Base-by-base conservation (phyloP, 805 yeast species). In the Ogataea paraovalis region DNA sequence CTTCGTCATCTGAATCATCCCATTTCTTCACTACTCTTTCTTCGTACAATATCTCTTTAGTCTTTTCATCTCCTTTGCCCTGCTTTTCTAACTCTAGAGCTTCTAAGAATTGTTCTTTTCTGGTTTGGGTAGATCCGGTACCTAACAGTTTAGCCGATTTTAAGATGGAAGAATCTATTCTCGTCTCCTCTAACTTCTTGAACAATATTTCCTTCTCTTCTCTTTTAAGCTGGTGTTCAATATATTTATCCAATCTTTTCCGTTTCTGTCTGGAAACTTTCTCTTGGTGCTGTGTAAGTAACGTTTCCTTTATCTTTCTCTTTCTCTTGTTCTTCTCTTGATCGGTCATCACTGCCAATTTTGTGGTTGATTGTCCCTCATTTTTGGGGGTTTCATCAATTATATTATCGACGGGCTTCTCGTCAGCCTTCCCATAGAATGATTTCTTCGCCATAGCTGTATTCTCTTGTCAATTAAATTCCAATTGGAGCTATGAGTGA, bases 161-260 rank as follows among this genome's bases (percentile, higher is more conserved):
- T 53, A 89, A 71, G 12, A 80, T 56, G 0, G 83, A 69, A 0
- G 96, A 80, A 60, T 91, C 96, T 41, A 92, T 75, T 47, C 76
- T 74, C 1, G 87, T 79, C 23, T 74, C 76, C 43, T 83, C 76
- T 38, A 92, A 71, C 63, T 89, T 90, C 53, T 84, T 82, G 39
- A 92, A 70, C 45, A 92, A 70, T 2, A 78, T 76, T 56, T 86
- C 86, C 65, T 87, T 87, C 67, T 92, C 98, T 64, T 92, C 96
- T 61, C 95, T 73, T 59, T 85, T 85, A 56, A 90, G 61, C 63
- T 90, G 97, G 67, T 87, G 96, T 49, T 90, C 96, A 34, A 92
- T 89, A 65, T 89, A 92, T 66, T 92, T 92, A 52, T 92, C 97
- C 39, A 92, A 69, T 48, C 98, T 70, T 69, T 86, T 78, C 73